These are phyloP conservation scores for Aspergillus viridinutans DNA, from an alignment of 2,329 filamentous ascomycete species.

Conservation along the genomic window DNA sequence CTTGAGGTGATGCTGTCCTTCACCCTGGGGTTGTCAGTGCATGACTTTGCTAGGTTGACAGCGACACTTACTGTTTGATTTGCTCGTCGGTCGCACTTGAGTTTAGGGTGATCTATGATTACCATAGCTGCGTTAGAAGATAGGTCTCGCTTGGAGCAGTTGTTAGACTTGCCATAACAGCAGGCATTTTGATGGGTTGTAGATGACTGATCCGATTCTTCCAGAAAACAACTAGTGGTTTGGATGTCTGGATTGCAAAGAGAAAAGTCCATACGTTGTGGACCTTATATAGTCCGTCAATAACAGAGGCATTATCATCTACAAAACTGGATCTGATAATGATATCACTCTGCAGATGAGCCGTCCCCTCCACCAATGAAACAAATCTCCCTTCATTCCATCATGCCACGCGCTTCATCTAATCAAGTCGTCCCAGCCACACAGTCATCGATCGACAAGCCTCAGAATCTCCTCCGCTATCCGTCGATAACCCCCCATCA, in stretches of 20 bases:
- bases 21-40: not conserved
- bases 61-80: not conserved
- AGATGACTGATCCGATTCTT: not conserved
- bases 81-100: not conserved
- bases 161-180: not conserved
- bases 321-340: not conserved
- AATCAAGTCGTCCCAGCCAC: not conserved
- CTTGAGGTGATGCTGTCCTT: not conserved
- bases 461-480: constrained; percentile 32
- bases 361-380: not conserved
- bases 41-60: no score
- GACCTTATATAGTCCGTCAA: not conserved
- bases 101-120: not conserved
- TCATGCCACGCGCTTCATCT: not conserved
- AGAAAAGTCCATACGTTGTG: not conserved
- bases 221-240: not conserved
- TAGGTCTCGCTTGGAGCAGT: not conserved
- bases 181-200: not conserved
- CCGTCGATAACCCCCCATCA: constrained; percentile 7
- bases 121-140: not conserved
- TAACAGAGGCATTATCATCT: not conserved
- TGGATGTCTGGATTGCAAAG: no score
- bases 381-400: not conserved
- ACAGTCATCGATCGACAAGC: not conserved
- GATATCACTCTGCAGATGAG: not conserved